Percentiles rank a stretch among this genome's conserved stretches.
phyloP scores from a whole-genome alignment of 352 stramenopile genomes.

The Aphanomyces stellatus region DNA sequence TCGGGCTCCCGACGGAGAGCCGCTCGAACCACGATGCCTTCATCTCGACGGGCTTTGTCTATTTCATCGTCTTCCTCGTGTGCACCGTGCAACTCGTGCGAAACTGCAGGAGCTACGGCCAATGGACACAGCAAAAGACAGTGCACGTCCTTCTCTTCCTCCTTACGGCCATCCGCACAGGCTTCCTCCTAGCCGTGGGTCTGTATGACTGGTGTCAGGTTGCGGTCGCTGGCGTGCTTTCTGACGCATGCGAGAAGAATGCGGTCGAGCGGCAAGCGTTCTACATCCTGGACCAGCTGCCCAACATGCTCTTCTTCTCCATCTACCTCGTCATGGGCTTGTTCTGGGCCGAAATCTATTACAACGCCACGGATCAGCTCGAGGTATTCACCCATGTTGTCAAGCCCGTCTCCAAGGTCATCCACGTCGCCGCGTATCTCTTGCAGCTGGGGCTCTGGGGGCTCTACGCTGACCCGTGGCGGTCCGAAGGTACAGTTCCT shows the following conservation, averaged over 20 bases:
- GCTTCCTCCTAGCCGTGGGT: conserved; percentile 66
- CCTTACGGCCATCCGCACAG: conserved; percentile 47
- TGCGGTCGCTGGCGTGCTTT: conserved; percentile 45
- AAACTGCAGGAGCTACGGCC: conserved; percentile 74
- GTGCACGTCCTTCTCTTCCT: conserved; percentile 78
- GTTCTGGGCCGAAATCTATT: conserved; percentile 86
- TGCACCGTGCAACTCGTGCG: conserved; percentile 54
- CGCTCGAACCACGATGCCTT: conserved; percentile 9
- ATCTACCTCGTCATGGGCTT: conserved; percentile 77
- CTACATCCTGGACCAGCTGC: conserved; percentile 77
- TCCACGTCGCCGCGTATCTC: background rate
- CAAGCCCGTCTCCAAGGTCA: conserved; percentile 37
- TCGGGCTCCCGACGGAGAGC: background rate
- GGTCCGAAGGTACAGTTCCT: conserved; percentile 6
- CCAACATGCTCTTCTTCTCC: conserved; percentile 74
- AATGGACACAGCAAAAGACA: conserved; percentile 85
- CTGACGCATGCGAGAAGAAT: conserved; percentile 42
- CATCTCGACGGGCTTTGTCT: conserved; percentile 1
- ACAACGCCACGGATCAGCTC: conserved; percentile 76
- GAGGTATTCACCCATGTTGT: conserved; percentile 46
- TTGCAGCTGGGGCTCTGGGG: conserved; percentile 4
- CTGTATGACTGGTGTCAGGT: conserved; percentile 71
- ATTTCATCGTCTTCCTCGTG: background rate
- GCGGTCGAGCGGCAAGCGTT: conserved; percentile 64
- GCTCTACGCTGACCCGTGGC: conserved; percentile 18